Evolutionary conservation across 352 stramenopile genomes (phyloP).

Genomic region (Globisporangium barbulae): DNA sequence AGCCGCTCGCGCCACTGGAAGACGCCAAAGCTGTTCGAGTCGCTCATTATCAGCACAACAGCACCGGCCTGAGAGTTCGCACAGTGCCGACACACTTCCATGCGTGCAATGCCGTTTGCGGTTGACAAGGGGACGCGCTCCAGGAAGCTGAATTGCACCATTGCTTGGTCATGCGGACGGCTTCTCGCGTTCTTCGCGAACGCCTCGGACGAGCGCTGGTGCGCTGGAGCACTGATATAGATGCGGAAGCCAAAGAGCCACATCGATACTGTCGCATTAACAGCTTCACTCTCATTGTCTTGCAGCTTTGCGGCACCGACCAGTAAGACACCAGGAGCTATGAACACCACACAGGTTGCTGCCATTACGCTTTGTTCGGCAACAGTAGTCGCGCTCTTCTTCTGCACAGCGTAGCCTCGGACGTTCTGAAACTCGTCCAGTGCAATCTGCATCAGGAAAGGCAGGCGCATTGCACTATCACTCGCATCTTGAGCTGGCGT

Average conservation of each 20-base stretch:
- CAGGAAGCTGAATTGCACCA: slow-evolving; percentile 49
- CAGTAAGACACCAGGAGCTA: slow-evolving; percentile 37
- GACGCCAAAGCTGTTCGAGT: slow-evolving; percentile 26
- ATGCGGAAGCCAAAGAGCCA: slow-evolving; percentile 55
- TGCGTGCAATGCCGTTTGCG: not conserved
- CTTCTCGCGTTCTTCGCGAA: not conserved
- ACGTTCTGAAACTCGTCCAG: slow-evolving; percentile 28
- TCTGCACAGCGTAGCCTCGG: slow-evolving; percentile 11
- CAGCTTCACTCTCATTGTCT: slow-evolving; percentile 2
- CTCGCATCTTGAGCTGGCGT: not conserved
- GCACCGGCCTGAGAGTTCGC: slow-evolving; percentile 21
- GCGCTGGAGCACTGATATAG: slow-evolving; percentile 22
- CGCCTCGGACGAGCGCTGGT: slow-evolving; percentile 7
- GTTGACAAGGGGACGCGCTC: slow-evolving; percentile 19
- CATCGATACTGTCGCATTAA: not conserved
- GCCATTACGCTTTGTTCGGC: slow-evolving; percentile 1
- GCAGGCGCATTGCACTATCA: slow-evolving; percentile 9
- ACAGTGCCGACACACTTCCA: slow-evolving; percentile 12
- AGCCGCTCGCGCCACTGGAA: slow-evolving; percentile 60
- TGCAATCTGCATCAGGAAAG: slow-evolving; percentile 39
- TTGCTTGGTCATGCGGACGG: slow-evolving; percentile 1
- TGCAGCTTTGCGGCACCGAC: slow-evolving; percentile 24
- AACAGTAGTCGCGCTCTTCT: not conserved
- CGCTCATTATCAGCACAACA: slow-evolving; percentile 31
- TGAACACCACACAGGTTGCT: slow-evolving; percentile 42